Evolutionary conservation across 2,329 filamentous ascomycete species (phyloP).

Genomic region (Fusarium proliferatum): DNA sequence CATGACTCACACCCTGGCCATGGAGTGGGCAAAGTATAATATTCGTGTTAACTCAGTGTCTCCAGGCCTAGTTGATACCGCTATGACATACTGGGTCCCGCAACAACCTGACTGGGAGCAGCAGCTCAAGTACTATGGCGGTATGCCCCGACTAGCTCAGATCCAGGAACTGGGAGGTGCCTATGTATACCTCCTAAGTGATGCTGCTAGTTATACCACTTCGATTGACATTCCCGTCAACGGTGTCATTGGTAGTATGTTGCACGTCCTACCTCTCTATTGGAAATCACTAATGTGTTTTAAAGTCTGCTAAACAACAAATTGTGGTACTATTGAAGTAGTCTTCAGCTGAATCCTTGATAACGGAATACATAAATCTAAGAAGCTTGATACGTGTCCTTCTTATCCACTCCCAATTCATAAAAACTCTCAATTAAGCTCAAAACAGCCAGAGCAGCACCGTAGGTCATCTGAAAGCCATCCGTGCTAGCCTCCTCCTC

Average conservation of each 20-base stretch:
- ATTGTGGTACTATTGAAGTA: rapidly evolving
- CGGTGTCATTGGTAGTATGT: background rate
- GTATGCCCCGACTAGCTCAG: background rate
- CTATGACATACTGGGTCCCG: background rate
- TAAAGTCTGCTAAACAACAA: background rate
- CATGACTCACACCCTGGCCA: background rate
- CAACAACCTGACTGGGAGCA: background rate
- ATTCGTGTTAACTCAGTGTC: background rate
- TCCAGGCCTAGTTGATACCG: background rate
- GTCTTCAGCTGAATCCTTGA: no score
- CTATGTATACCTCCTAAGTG: background rate
- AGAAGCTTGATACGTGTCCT: rapidly evolving
- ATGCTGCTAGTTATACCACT: background rate
- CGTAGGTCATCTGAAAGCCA: background rate
- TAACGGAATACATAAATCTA: background rate
- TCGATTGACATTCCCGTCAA: background rate
- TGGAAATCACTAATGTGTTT: rapidly evolving
- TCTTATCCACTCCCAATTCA: background rate
- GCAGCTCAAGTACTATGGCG: background rate
- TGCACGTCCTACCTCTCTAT: rapidly evolving
- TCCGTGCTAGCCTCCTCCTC: background rate
- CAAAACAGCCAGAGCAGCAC: background rate
- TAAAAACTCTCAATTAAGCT: background rate
- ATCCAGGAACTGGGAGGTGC: background rate
- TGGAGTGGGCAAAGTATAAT: background rate